Conservation (phyloP, 306 rosid species). For the Pyrus communis region DNA sequence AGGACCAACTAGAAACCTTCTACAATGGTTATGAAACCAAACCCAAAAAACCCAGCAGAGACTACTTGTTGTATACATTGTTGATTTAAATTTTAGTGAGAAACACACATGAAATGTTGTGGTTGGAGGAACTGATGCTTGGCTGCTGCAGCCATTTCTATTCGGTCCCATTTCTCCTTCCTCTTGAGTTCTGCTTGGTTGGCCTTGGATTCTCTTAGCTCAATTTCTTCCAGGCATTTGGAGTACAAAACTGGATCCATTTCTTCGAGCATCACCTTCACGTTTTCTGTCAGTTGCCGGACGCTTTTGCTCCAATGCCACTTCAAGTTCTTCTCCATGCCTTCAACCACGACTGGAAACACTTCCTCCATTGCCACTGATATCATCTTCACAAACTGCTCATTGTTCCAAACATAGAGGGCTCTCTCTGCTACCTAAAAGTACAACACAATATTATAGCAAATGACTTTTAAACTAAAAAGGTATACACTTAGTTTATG, state of each 20-base stretch:
- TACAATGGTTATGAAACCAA: background rate
- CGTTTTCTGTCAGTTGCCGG: slow-evolving; percentile 50
- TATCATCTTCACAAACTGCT: slow-evolving; percentile 73
- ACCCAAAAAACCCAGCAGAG: background rate
- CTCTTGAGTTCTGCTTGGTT: slow-evolving; percentile 41
- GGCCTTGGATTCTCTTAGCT: slow-evolving; percentile 33
- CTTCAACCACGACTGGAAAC: slow-evolving; percentile 56
- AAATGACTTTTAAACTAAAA: background rate
- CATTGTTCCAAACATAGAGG: slow-evolving; percentile 76
- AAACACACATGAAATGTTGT: slow-evolving; percentile 36
- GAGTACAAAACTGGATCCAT: slow-evolving; percentile 60
- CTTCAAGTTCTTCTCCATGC: slow-evolving; percentile 62
- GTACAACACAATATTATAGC: background rate
- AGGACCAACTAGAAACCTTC: background rate
- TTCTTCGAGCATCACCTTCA: slow-evolving; percentile 64
- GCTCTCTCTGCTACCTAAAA: slow-evolving; percentile 83
- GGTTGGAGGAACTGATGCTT: slow-evolving; percentile 28
- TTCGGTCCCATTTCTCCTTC: slow-evolving; percentile 48
- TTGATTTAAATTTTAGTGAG: slow-evolving; percentile 16
- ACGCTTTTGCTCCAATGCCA: slow-evolving; percentile 80
- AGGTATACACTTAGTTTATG: background rate
- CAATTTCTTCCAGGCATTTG: slow-evolving; percentile 41
- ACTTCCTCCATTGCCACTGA: slow-evolving; percentile 52
- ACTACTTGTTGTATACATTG: background rate
- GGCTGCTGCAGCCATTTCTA: slow-evolving; percentile 45